A percentile compares a stretch with the other conserved stretches of the same genome.
Conservation (phyloP, 2,329 filamentous ascomycete species). For the Sporothrix phasma region DNA sequence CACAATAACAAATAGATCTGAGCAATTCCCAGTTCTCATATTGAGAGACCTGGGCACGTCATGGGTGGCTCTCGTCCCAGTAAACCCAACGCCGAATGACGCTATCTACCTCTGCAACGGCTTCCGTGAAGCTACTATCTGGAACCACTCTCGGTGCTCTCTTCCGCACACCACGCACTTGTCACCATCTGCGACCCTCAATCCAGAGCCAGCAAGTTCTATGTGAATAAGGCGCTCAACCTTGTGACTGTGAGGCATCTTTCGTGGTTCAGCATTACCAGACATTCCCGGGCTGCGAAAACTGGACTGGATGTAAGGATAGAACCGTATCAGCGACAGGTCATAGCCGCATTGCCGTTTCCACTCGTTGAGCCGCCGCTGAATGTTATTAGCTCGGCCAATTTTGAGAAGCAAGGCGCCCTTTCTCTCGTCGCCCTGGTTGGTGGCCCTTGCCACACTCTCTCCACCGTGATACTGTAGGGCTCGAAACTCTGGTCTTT, state of each 20-base stretch:
- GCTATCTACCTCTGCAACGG: slow-evolving; percentile 55
- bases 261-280: slow-evolving; percentile 38
- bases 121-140: slow-evolving; percentile 67
- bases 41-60: neutral
- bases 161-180: slow-evolving; percentile 70
- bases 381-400: slow-evolving; percentile 67
- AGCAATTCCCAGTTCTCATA: too few species aligned
- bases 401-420: slow-evolving; percentile 47
- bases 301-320: slow-evolving; percentile 61
- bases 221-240: slow-evolving; percentile 87
- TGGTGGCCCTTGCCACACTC: neutral
- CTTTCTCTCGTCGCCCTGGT: slow-evolving; percentile 13
- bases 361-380: slow-evolving; percentile 87
- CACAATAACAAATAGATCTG: too few species aligned
- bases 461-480: neutral
- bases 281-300: neutral
- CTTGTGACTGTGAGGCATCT: slow-evolving; percentile 75
- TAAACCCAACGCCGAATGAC: slow-evolving; percentile 69
- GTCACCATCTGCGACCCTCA: slow-evolving; percentile 41
- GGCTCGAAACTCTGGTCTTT: too few species aligned
- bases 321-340: slow-evolving; percentile 79
- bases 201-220: slow-evolving; percentile 59
- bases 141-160: slow-evolving; percentile 92
- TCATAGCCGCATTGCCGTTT: slow-evolving; percentile 84
- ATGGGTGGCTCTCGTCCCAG: slow-evolving; percentile 54